phyloP scores from a whole-genome alignment of 2,329 filamentous ascomycete genomes.

The Cyanodermella asteris region DNA sequence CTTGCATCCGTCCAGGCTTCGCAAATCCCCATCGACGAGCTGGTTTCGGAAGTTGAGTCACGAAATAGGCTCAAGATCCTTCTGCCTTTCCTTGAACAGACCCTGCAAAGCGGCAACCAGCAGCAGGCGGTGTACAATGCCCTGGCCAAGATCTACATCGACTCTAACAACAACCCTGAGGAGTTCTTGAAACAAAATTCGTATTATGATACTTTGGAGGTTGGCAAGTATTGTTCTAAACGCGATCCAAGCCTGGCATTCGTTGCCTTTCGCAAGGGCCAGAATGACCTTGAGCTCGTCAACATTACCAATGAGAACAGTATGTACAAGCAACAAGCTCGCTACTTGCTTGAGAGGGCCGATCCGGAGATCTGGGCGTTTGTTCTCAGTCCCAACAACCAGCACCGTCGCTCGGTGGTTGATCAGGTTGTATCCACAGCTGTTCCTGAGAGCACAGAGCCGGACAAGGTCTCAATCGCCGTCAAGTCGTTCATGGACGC shows the following conservation, averaged over 20 bases:
- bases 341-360: conserved; percentile 77
- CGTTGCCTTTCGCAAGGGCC: conserved; percentile 87
- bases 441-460: conserved; percentile 78
- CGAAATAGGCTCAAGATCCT: conserved; percentile 90
- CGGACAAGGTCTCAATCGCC: conserved; percentile 82
- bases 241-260: conserved; percentile 87
- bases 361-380: conserved; percentile 87
- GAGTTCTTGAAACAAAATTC: conserved; percentile 96
- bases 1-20: conserved; percentile 64
- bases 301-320: conserved; percentile 97
- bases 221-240: conserved; percentile 98
- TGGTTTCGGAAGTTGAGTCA: conserved; percentile 84
- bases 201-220: conserved; percentile 73
- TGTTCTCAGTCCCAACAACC: conserved; percentile 86
- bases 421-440: conserved; percentile 94
- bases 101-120: conserved; percentile 71
- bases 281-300: conserved; percentile 92
- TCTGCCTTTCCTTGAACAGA: conserved; percentile 85
- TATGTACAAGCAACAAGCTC: conserved; percentile 98
- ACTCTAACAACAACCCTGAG: conserved; percentile 95
- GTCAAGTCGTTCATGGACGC: conserved; percentile 82
- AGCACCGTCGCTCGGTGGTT: conserved; percentile 78
- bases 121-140: conserved; percentile 96
- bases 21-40: conserved; percentile 78
- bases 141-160: conserved; percentile 97